Percentiles rank a stretch among this genome's conserved stretches.
Evolutionary conservation across 805 yeast species (phyloP).

Genomic region (Yamadazyma tumulicola): DNA sequence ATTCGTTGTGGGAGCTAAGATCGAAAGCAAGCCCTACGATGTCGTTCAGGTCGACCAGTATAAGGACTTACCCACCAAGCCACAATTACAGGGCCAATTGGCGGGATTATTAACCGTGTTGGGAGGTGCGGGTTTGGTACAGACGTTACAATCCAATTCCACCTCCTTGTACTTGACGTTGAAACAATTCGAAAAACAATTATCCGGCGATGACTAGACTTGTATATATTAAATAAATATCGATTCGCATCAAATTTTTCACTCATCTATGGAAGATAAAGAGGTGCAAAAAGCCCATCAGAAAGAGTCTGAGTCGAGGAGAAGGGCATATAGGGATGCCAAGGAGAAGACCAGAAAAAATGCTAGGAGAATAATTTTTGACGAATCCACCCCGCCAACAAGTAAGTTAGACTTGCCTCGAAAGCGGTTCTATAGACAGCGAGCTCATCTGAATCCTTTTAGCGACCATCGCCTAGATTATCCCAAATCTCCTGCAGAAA

Average conservation of each 20-base stretch:
- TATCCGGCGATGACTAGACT: constrained; percentile 4
- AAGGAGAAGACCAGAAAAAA: constrained; percentile 25
- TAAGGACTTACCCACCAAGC: constrained; percentile 70
- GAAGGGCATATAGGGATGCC: constrained; percentile 48
- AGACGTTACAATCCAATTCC: constrained; percentile 70
- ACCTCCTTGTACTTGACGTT: constrained; percentile 70
- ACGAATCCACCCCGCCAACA: constrained; percentile 5
- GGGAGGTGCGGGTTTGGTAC: constrained; percentile 87
- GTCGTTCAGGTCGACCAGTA: constrained; percentile 53
- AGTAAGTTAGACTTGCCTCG: constrained; percentile 60
- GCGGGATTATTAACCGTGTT: constrained; percentile 78
- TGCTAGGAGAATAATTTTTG: constrained; percentile 42
- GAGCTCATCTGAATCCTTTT: constrained; percentile 97
- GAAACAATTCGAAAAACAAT: constrained; percentile 38
- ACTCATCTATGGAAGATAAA: neutral
- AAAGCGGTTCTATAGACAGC: constrained; percentile 86
- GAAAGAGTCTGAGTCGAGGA: constrained; percentile 33
- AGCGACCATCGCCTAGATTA: constrained; percentile 92
- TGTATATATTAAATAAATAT: constrained; percentile 2
- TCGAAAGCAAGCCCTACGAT: constrained; percentile 59
- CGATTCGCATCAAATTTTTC: neutral
- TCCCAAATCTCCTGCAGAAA: constrained; percentile 72
- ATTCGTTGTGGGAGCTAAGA: constrained; percentile 79
- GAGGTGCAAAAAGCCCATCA: constrained; percentile 20
- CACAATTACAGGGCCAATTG: constrained; percentile 73